Evolutionary conservation across 805 yeast species (phyloP), one percentile per base, ranked within the genome.

Genomic region (Cyberlindnera euphorbiae): DNA sequence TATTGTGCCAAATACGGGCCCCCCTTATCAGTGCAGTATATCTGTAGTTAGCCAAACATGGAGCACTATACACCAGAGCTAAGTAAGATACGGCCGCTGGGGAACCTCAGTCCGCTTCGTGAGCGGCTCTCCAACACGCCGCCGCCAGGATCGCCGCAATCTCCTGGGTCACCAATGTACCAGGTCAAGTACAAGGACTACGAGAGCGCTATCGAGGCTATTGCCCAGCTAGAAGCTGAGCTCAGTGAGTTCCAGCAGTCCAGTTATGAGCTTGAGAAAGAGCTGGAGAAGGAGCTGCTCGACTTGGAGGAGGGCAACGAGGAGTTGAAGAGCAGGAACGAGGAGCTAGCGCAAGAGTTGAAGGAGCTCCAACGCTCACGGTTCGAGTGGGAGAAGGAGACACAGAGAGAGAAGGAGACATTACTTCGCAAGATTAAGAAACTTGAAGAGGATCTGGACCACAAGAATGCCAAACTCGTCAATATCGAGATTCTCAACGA

Each of bases 401-500:
- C 50, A 33, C 35, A 34, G 34, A 25, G 45, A 42, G 26, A 45
- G 33, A 36, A 49, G 36, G 45, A 46, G 29, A 48, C 56, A 6
- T 17, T 52, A 8, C 22, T 31, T 16, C 26, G 32, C 4, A 38
- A 51, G 35, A 48, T 61, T 4, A 42, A 46, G 9, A 39, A 47
- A 6, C 45, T 63, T 28, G 49, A 58, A 23, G 50, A 45, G 10
- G 67, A 63, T 8, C 42, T 61, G 17, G 50, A 53, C 12, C 41
- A 39, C 13, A 62, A 63, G 18, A 55, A 47, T 21, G 36, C 49
- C 7, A 58, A 56, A 26, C 45, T 68, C 22, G 58, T 66, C 12
- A 67, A 67, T 17, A 60, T 67, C 13, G 75, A 69, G 49, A 64
- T 63, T 33, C 43, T 55, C 21, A 65, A 67, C 43, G 75, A 69